Evolutionary conservation across 768 basidiomycete genomes (phyloP).

Genomic region (Boletales sp.): DNA sequence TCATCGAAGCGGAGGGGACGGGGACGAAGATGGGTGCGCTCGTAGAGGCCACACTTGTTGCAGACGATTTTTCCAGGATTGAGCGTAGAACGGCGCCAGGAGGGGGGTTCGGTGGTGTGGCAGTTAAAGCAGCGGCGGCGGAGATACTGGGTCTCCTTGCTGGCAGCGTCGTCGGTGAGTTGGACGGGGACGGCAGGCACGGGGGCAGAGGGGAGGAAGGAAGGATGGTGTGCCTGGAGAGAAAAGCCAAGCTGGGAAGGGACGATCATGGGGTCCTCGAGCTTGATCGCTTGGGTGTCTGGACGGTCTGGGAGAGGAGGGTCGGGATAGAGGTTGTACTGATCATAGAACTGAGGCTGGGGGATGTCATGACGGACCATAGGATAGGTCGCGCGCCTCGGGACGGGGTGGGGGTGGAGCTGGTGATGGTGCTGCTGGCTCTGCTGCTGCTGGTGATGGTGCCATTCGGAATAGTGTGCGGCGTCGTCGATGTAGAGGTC

Average conservation of each 20-base stretch:
- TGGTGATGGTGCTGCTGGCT: slow-evolving; percentile 19
- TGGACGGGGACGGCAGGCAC: slow-evolving; percentile 59
- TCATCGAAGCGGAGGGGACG: slow-evolving; percentile 86
- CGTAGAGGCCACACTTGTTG: slow-evolving; percentile 91
- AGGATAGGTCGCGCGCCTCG: slow-evolving; percentile 72
- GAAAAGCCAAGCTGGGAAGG: slow-evolving; percentile 51
- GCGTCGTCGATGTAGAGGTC: slow-evolving; percentile 38
- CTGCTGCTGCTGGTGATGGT: slow-evolving; percentile 29
- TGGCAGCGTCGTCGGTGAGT: slow-evolving; percentile 87
- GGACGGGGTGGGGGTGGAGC: slow-evolving; percentile 27
- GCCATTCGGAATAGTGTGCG: slow-evolving; percentile 35
- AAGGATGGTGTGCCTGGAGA: slow-evolving; percentile 31
- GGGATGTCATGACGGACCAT: slow-evolving; percentile 70
- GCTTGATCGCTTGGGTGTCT: slow-evolving; percentile 47
- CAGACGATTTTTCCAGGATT: slow-evolving; percentile 92
- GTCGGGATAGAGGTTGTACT: slow-evolving; percentile 38
- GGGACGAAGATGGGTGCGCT: slow-evolving; percentile 82
- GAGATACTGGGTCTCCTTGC: slow-evolving; percentile 88
- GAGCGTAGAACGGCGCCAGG: slow-evolving; percentile 83
- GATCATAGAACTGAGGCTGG: slow-evolving; percentile 34
- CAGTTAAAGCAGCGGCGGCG: slow-evolving; percentile 88
- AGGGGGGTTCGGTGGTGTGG: slow-evolving; percentile 87
- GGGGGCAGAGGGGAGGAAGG: slow-evolving; percentile 39
- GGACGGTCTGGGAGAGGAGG: slow-evolving; percentile 28
- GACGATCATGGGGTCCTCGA: slow-evolving; percentile 63